Base-by-base conservation (phyloP, 2,329 filamentous ascomycete species). In the Aspergillus niger region DNA sequence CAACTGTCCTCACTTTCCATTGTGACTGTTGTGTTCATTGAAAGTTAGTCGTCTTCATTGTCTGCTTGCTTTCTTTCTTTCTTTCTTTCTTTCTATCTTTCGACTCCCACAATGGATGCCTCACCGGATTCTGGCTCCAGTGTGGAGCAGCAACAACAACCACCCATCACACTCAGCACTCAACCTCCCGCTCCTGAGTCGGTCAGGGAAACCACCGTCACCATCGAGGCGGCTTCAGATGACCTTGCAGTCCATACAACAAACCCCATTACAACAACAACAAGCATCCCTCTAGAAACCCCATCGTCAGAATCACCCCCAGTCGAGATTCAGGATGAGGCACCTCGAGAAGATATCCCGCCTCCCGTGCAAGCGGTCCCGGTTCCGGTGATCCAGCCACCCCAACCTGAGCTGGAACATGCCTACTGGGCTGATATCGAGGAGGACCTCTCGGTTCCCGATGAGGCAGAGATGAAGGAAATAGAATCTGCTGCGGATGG, bases 381-480 rank as follows among this genome's bases (percentile, higher is more conserved):
- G 4, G 47, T 60, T 5, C 43, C 66, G 38, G 63, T 64, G n/a
- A 61, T 67, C 22, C 64, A 70, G 26, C 61, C 63, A 4, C 61
- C 68, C 20, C 60, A 65, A 1, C 59, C 66, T n/a, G 67, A 69
- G 30, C 52, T 70, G 3, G 77, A 79, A 54, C 70, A 74, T 66
- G 76, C 79, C 28, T 79, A 79, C 55, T 86, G 84, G 83, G 81
- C 81, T 11, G 80, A 82, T 4, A 79, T 85, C 50, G 77, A 80
- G 52, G 85, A 88, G 70, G 86, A 88, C 66, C 79, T 73, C 6
- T 83, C 83, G 0, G 70, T 73, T 2, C 85, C 86, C 6, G 81
- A 83, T 58, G 83, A 85, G 65, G 80, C 80, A 8, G 86, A 89
- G 74, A 67, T 87, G 65, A 83, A 82, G 66, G 83, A 84, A 65